These are phyloP conservation scores for Pythium scleroteichum DNA, from an alignment of 352 stramenopile genomes.

Conservation along the genomic window DNA sequence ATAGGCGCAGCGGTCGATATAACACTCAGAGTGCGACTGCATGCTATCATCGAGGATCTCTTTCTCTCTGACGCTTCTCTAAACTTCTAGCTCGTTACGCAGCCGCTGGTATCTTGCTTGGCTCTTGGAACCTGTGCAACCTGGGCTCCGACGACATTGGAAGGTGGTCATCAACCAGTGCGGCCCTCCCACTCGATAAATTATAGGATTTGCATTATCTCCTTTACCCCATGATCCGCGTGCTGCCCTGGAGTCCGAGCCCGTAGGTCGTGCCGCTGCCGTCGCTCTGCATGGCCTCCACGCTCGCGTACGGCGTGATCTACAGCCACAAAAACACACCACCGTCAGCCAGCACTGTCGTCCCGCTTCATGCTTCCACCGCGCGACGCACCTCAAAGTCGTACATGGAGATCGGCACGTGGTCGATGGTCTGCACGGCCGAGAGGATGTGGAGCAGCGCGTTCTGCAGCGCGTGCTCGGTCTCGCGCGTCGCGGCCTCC, in stretches of 20 bases:
- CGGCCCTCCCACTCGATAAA: constrained; percentile 3
- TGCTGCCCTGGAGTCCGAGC: constrained; percentile 30
- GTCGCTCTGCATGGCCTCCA: constrained; percentile 51
- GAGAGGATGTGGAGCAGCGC: constrained; percentile 71
- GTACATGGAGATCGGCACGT: constrained; percentile 83
- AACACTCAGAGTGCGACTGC: too few relatives aligned
- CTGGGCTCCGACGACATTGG: too few relatives aligned
- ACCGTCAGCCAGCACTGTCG: too few relatives aligned
- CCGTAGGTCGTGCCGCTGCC: constrained; percentile 33
- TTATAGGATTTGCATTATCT: neutral
- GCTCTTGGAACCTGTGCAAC: too few relatives aligned
- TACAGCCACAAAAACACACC: constrained; percentile 6
- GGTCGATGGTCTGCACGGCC: constrained; percentile 75
- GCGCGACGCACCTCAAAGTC: constrained; percentile 61
- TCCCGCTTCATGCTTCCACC: too few relatives aligned
- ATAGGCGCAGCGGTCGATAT: too few relatives aligned
- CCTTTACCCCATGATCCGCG: constrained; percentile 36
- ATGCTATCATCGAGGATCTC: too few relatives aligned
- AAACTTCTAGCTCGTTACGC: too few relatives aligned
- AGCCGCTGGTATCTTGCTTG: too few relatives aligned
- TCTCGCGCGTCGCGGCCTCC: constrained; percentile 53
- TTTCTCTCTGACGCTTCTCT: too few relatives aligned
- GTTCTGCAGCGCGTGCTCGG: constrained; percentile 68
- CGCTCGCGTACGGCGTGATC: constrained; percentile 51
- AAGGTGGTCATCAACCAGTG: too few relatives aligned